Base-by-base conservation (phyloP, 148 eudicot genomes). In the Silene latifolia region DNA sequence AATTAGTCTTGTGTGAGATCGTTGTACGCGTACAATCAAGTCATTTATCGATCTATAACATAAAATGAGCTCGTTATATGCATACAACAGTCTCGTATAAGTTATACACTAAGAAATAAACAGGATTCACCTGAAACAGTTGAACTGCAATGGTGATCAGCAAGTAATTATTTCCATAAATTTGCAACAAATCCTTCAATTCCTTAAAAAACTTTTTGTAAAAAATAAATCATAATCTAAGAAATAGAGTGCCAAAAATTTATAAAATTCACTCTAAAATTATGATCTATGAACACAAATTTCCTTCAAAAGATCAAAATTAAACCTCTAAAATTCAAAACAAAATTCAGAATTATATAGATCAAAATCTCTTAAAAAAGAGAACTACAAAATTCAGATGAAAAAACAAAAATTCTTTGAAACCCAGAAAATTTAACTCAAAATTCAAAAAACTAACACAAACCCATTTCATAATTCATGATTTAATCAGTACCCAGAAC, bases 51-150 rank as follows among this genome's bases (percentile, higher is more conserved):
- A 51, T 51, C 56, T 51, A 51, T 51, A 51, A 14, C 18, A 51
- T 51, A 11, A 51, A 51, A 51, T 51, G 17, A 51, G 18, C 15
- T 51, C 56, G 56, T 51, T 51, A 51, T 51, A 51, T 3, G 56
- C 56, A 51, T 51, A 51, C 15, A 51, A 51, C 17, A 13, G 56
- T 51, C 56, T 51, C 56, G 17, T 48, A 3, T 51, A 51, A 51
- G 17, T 51, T 51, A 12, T 51, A 51, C 56, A 72, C 10, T 32
- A 8, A 60, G 11, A 10, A 8, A 29, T 8, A 15, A 9, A 29
- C 10, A 29, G 19, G 17, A 15, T 74, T 74, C 44, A 80, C 83
- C 83, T 76, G 83, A 70, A 66, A 76, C 79, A 76, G 69, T 57
- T 76, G 76, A 72, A 72, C 76, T 76, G 56, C 48, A 71, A 80